Conservation (phyloP, 306 rosid genomes). For the Inga laurina region DNA sequence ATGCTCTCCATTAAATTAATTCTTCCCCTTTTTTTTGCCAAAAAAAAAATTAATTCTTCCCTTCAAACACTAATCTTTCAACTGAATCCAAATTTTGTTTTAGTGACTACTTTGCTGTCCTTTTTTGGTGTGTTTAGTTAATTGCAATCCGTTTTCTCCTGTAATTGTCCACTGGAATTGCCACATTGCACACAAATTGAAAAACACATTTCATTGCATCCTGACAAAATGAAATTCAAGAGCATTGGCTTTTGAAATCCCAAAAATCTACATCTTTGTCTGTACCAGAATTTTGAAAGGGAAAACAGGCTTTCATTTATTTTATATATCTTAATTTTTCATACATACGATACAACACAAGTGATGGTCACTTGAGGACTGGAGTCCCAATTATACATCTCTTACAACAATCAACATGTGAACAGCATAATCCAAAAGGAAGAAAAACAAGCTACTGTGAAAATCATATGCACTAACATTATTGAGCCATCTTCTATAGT, state of each 20-base stretch:
- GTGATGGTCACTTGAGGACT: conserved; percentile 3
- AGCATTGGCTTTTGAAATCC: not conserved
- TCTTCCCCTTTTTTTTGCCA: not conserved
- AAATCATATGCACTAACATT: conserved; percentile 37
- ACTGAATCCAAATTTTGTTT: not conserved
- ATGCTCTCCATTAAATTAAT: not conserved
- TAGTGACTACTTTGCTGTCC: not conserved
- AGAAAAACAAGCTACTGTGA: not conserved
- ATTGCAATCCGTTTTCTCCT: not conserved
- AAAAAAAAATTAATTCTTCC: not conserved
- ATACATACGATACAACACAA: not conserved
- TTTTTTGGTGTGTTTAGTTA: not conserved
- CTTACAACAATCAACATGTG: conserved; percentile 14
- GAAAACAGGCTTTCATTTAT: conserved; percentile 2
- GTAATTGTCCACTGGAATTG: not conserved
- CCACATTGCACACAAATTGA: not conserved
- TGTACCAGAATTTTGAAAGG: not conserved
- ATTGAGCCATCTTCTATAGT: not conserved
- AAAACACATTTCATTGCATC: not conserved
- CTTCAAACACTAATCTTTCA: not conserved
- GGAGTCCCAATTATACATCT: not conserved
- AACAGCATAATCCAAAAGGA: not conserved
- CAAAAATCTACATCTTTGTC: not conserved
- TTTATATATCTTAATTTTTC: not conserved
- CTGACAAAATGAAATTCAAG: not conserved